Conservation (phyloP, 345 rosid genomes). For the Eucalyptus dawsonii region DNA sequence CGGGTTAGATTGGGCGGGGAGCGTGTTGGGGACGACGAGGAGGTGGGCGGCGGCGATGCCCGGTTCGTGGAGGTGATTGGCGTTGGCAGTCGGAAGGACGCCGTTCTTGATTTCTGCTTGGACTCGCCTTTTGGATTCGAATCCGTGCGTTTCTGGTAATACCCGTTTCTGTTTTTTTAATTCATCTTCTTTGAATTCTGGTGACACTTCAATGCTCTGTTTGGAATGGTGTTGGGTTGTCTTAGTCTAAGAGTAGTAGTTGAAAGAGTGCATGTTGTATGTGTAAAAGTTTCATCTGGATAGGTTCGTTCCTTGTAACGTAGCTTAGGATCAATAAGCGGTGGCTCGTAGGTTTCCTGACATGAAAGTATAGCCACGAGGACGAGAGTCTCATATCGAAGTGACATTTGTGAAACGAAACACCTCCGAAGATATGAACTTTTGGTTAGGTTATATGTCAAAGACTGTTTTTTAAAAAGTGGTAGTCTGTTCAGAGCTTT, state of each 20-base stretch:
- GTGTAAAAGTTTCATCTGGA: not conserved
- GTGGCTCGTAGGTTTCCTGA: not conserved
- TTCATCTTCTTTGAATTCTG: not conserved
- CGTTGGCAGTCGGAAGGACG: constrained; percentile 74
- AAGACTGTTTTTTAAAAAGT: not conserved
- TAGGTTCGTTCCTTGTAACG: not conserved
- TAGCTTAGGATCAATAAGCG: not conserved
- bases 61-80: constrained; percentile 50
- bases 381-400: not conserved
- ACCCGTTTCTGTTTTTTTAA: not conserved
- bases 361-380: not conserved
- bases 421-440: not conserved
- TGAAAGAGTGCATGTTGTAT: not conserved
- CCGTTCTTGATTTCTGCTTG: constrained; percentile 63
- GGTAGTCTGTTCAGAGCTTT: not conserved
- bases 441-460: not conserved
- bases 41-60: not conserved
- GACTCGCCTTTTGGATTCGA: constrained; percentile 51
- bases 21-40: not conserved
- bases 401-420: not conserved
- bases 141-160: constrained; percentile 75
- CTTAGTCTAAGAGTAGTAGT: not conserved
- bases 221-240: not conserved
- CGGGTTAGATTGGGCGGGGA: not conserved
- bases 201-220: not conserved